Evolutionary conservation across 371 early-diverging fungal species (phyloP).

Genomic region (Phascolomyces articulosus): DNA sequence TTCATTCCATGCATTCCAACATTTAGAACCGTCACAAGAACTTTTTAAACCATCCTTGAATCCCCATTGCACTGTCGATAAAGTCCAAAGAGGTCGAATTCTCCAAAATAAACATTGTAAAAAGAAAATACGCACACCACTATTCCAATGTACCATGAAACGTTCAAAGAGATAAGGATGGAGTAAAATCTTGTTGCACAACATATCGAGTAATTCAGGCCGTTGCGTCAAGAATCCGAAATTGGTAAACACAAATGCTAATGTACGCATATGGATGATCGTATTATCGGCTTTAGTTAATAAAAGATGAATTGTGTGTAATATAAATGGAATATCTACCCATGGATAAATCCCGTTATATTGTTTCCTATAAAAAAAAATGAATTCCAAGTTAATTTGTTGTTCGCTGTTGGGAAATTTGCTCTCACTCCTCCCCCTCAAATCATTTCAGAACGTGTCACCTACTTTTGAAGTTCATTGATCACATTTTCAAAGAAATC

Average conservation of each 20-base stretch:
- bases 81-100: constrained; percentile 37
- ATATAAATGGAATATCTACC: constrained; percentile 51
- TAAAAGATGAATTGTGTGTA: constrained; percentile 46
- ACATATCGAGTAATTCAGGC: constrained; percentile 34
- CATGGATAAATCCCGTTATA: not conserved
- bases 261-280: constrained; percentile 49
- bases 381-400: too few relatives aligned
- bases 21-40: constrained; percentile 8
- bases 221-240: constrained; percentile 53
- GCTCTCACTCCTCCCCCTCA: too few relatives aligned
- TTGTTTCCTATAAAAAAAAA: not conserved
- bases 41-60: not conserved
- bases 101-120: constrained; percentile 57
- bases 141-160: constrained; percentile 59
- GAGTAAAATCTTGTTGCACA: constrained; percentile 47
- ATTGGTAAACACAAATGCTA: constrained; percentile 57
- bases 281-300: constrained; percentile 54
- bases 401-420: too few relatives aligned
- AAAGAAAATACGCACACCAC: constrained; percentile 55
- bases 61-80: constrained; percentile 7
- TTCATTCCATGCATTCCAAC: constrained; percentile 10
- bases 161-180: constrained; percentile 50
- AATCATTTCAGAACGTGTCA: too few relatives aligned
- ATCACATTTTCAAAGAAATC: constrained; percentile 14
- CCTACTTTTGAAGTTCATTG: constrained; percentile 14